A percentile compares a stretch with the other conserved stretches of the same genome.
Evolutionary conservation across 1,284 basidiomycete species (phyloP).

Genomic region (Microbotryomycetes sp.): DNA sequence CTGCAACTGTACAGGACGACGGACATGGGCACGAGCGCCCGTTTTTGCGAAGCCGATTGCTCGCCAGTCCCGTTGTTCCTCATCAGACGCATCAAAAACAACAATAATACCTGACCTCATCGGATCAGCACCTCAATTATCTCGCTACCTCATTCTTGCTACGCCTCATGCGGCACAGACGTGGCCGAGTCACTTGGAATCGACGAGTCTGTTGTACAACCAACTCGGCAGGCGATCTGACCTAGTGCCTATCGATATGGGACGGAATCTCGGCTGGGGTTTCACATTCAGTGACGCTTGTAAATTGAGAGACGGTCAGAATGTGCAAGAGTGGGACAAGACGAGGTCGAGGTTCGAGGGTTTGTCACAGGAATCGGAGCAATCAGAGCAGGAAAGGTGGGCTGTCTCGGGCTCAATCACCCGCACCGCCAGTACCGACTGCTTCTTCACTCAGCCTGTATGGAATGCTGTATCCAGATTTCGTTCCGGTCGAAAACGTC

Average conservation of each 20-base stretch:
- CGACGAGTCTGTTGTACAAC: conserved; percentile 17
- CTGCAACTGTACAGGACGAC: too few species aligned
- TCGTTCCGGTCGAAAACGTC: background rate
- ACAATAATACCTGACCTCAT: background rate
- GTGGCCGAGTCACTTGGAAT: conserved; percentile 31
- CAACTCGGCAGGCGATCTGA: background rate
- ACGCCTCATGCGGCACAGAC: background rate
- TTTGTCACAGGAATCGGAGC: background rate
- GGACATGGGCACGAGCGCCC: too few species aligned
- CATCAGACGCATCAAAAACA: too few species aligned
- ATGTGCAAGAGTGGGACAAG: conserved; percentile 10
- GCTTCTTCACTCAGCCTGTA: background rate
- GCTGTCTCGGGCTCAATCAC: too few species aligned
- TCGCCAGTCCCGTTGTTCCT: too few species aligned
- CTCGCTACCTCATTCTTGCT: conserved; percentile 6
- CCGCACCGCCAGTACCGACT: too few species aligned
- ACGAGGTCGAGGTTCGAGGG: conserved; percentile 7
- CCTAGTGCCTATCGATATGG: background rate
- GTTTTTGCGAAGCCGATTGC: too few species aligned
- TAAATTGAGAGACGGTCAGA: background rate
- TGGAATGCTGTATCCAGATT: conserved; percentile 18
- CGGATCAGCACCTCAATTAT: background rate
- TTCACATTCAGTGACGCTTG: conserved; percentile 5
- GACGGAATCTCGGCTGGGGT: background rate
- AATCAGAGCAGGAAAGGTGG: too few species aligned